These are phyloP conservation scores for Backusella liffmaniae DNA, from an alignment of 192 early-diverging fungal species.

Conservation along the genomic window DNA sequence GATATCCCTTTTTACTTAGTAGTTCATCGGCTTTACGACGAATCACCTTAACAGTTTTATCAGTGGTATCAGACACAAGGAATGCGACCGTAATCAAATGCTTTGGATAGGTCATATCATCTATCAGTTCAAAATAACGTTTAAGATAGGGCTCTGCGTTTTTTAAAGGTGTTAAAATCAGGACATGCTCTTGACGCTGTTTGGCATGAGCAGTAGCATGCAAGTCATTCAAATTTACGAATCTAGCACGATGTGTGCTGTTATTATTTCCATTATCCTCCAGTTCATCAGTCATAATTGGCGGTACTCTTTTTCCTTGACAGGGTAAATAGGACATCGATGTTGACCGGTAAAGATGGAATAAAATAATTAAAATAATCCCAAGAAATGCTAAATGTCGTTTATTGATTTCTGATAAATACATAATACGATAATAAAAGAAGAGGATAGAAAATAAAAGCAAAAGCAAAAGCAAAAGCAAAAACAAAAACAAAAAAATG, in stretches of 20 bases:
- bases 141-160: constrained; percentile 51
- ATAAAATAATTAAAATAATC: neutral
- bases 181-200: constrained; percentile 22
- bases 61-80: constrained; percentile 57
- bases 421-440: neutral
- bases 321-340: neutral
- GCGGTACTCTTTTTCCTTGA: neutral
- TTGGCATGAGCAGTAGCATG: constrained; percentile 16
- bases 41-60: constrained; percentile 47
- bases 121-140: constrained; percentile 54
- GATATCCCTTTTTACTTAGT: constrained; percentile 24
- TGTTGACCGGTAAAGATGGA: neutral
- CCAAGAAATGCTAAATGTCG: neutral
- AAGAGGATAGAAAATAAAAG: neutral
- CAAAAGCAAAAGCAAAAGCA: neutral
- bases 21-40: constrained; percentile 25
- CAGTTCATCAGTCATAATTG: neutral
- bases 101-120: constrained; percentile 48
- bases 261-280: neutral
- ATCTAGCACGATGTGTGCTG: neutral
- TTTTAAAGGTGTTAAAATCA: constrained; percentile 59
- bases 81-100: constrained; percentile 49
- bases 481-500: neutral
- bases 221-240: constrained; percentile 19
- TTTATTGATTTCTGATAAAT: constrained; percentile 2